Evolutionary conservation across 2,329 filamentous ascomycete genomes (phyloP), one percentile per base, ranked within the genome.

Genomic region (Tympanopsis confertula): DNA sequence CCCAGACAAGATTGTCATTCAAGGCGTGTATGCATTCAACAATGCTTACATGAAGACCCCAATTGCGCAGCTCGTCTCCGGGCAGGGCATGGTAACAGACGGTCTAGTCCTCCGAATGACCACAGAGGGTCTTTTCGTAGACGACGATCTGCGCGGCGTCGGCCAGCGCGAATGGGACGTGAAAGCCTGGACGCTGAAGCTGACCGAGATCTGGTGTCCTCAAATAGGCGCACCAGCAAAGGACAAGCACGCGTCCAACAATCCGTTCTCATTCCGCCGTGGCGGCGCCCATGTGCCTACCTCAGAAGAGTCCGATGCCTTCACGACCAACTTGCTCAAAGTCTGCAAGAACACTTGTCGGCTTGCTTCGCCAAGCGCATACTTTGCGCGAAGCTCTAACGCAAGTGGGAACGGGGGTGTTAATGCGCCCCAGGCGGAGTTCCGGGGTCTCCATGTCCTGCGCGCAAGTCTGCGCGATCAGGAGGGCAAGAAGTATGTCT

Each of bases 141-240:
- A 98, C 56, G 91, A 98, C 57, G 91, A 96, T 56, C 75, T 95
- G 38, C 79, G 88, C 33, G 78, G 79, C 43, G 86, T 95, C 13
- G 80, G 86, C n/a, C 87, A 96, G 61, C 78, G 91, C 42, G 91
- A 98, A 62, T 98, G 91, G 91, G 91, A 98, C 57, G 78, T 96
- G 53, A 96, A 96, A 60, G 88, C 89, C 19, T 96, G 91, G 91
- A 94, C 87, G 32, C 74, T 98, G 61, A 95, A 94, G 63, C 66
- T 82, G 46, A 78, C 93, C 58, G 91, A 96, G 72, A 80, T 91
- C 66, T 86, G 82, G 76, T 87, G 81, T 55, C 75, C 78, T 33
- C 30, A 33, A 13, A 12, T 12, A 10, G 30, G 10, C 7, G 30
- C 30, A 18, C 41, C 42, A 13, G 20, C 43, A n/a, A 35, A 38